Evolutionary conservation across 371 early-diverging fungal genomes (phyloP), one percentile per base, ranked within the genome.

Genomic region (Rhizopus delemar): DNA sequence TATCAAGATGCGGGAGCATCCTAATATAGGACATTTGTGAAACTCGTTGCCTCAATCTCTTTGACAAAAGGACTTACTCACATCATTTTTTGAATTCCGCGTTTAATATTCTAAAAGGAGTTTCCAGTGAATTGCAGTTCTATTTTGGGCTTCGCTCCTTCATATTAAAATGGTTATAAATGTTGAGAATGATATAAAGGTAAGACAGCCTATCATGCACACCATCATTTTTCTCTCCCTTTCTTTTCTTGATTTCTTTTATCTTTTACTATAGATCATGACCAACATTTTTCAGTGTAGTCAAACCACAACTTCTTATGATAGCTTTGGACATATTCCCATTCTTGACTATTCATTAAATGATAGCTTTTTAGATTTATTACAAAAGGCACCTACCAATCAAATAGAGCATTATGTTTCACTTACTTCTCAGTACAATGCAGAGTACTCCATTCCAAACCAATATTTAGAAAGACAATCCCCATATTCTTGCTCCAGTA

Each of bases 21-120:
- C 43, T 11, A 43, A 43, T 43, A 13, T 2, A 43, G 43, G n/a
- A 5, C 1, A 43, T 43, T 43, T 22, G 43, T 43, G 43, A n/a
- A n/a, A 43, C 43, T 43, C n/a, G 43, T 43, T 43, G 43, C 43
- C 43, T 43, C 4, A 43, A n/a, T 43, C n/a, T n/a, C 43, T n/a
- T 43, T 43, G 43, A 43, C n/a, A 15, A 43, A 43, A 43, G 7
- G 43, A n/a, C n/a, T 15, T 43, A 13, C 5, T 15, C 43, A 13
- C 13, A 43, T 43, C 43, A 5, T 43, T 43, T 43, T 43, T 43
- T n/a, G 39, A 43, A 43, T 13, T 15, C 43, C 43, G 43, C 43
- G 43, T 15, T 11, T 43, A 43, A 5, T 43, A 13, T 43, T 43
- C 43, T 8, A 43, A 43, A 43, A 43, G 43, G 43, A 43, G 43